phyloP scores from a whole-genome alignment of 1,139 yeast species.

The Nakaseomyces uthaithaninus region DNA sequence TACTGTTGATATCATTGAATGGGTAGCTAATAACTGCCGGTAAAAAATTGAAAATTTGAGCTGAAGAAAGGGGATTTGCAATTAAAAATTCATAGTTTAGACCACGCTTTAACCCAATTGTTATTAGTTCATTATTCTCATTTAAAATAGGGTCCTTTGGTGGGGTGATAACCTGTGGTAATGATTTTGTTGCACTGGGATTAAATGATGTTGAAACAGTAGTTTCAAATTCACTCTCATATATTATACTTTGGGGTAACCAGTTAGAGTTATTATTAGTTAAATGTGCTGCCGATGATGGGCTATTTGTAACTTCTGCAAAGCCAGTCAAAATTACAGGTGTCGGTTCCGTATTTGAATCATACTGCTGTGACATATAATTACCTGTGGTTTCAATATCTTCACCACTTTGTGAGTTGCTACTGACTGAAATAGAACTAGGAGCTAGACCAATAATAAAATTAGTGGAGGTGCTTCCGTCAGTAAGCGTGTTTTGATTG shows the following conservation, averaged over 20 bases:
- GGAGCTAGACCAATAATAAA: too few species aligned
- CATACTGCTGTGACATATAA: too few species aligned
- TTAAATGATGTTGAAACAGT: conserved; percentile 9
- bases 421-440: too few species aligned
- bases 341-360: too few species aligned
- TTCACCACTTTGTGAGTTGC: too few species aligned
- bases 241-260: conserved; percentile 16
- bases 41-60: conserved; percentile 62
- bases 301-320: too few species aligned
- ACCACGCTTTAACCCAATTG: conserved; percentile 55
- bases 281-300: neutral
- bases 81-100: conserved; percentile 66
- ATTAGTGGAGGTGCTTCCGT: too few species aligned
- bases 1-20: conserved; percentile 29
- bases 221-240: conserved; percentile 7
- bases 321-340: too few species aligned
- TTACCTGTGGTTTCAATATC: too few species aligned
- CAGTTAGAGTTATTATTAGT: conserved; percentile 9
- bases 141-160: conserved; percentile 22
- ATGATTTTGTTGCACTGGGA: conserved; percentile 22
- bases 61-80: conserved; percentile 52
- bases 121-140: conserved; percentile 42
- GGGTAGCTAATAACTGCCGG: conserved; percentile 50
- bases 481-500: too few species aligned
- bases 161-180: conserved; percentile 62